Percentiles rank a stretch among this genome's conserved stretches.
Evolutionary conservation across 768 basidiomycete species (phyloP).

Genomic region (Mycena belliarum): DNA sequence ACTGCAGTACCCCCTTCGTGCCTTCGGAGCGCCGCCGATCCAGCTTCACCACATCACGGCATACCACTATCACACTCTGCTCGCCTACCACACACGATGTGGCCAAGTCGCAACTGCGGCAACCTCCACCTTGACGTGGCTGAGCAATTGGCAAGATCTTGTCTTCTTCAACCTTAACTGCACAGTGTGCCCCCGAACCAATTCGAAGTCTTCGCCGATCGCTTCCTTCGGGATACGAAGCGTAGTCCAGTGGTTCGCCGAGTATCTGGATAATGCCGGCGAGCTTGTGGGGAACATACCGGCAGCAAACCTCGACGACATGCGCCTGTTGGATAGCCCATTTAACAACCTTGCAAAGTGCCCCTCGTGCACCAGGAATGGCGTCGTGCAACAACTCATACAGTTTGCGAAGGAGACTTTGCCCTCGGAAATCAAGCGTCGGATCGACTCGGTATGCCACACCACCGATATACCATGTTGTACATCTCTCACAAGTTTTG

Average conservation of each 20-base stretch:
- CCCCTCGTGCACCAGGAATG: not conserved
- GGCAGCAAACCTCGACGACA: too few relatives aligned
- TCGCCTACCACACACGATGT: not conserved
- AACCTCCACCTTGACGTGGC: not conserved
- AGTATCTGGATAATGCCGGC: too few relatives aligned
- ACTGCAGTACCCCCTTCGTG: not conserved
- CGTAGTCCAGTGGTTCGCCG: too few relatives aligned
- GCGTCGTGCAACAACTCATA: not conserved
- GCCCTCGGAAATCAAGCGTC: not conserved
- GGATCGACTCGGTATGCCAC: not conserved
- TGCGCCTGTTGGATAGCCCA: too few relatives aligned
- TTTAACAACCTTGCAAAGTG: too few relatives aligned
- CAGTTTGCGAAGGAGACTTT: not conserved
- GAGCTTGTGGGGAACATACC: too few relatives aligned
- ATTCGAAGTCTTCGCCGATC: not conserved
- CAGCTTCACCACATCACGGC: not conserved
- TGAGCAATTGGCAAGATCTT: too few relatives aligned
- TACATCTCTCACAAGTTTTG: too few relatives aligned
- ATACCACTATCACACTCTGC: not conserved
- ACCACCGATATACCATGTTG: not conserved
- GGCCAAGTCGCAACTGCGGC: not conserved
- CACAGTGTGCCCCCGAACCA: too few relatives aligned
- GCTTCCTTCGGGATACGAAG: too few relatives aligned
- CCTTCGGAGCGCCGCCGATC: not conserved
- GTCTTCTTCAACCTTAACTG: too few relatives aligned